phyloP scores from a whole-genome alignment of 768 basidiomycete species.

The Suillus luteus region DNA sequence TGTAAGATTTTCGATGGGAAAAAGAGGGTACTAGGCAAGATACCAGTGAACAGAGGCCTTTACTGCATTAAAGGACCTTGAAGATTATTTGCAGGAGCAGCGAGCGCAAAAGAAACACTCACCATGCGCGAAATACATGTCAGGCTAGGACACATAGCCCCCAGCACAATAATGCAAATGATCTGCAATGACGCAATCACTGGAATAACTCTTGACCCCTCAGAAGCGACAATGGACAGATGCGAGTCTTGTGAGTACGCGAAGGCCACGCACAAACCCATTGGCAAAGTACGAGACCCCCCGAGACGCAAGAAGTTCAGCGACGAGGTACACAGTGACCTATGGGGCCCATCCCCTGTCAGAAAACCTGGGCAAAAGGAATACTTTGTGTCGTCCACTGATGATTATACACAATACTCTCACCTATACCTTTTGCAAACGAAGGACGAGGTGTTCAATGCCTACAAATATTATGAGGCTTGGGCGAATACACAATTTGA shows the following conservation, averaged over 20 bases:
- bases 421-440: too few relatives aligned
- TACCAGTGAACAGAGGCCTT: background rate
- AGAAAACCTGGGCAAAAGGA: too few relatives aligned
- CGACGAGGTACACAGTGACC: too few relatives aligned
- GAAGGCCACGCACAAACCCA: slow-evolving; percentile 39
- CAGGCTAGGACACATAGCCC: slow-evolving; percentile 38
- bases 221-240: slow-evolving; percentile 23
- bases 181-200: slow-evolving; percentile 32
- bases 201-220: slow-evolving; percentile 30
- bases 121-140: slow-evolving; percentile 35
- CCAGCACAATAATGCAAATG: slow-evolving; percentile 26
- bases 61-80: background rate
- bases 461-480: slow-evolving; percentile 37
- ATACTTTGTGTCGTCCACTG: slow-evolving; percentile 6
- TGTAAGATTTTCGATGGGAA: slow-evolving; percentile 18
- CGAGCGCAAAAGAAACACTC: slow-evolving; percentile 13
- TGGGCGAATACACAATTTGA: slow-evolving; percentile 35
- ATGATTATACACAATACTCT: too few relatives aligned
- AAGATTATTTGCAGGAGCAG: background rate
- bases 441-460: slow-evolving; percentile 19
- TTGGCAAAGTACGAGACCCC: slow-evolving; percentile 21
- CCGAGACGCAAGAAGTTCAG: too few relatives aligned
- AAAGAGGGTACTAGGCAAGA: slow-evolving; percentile 16
- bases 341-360: too few relatives aligned
- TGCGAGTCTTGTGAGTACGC: slow-evolving; percentile 49